phyloP scores from a whole-genome alignment of 768 basidiomycete genomes.

The Suillus subluteus region DNA sequence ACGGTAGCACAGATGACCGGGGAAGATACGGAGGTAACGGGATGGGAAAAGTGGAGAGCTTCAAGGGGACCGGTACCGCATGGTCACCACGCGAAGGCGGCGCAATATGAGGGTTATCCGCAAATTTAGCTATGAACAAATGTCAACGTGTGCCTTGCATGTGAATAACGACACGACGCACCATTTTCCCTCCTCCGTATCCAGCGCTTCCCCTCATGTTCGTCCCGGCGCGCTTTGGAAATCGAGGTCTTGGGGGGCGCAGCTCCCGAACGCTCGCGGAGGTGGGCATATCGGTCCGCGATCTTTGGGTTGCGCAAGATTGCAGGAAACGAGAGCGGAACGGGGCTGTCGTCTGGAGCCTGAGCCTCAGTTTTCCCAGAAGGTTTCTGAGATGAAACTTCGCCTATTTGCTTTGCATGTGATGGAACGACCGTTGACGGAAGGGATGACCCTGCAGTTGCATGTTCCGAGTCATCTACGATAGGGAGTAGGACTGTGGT shows the following conservation, averaged over 20 bases:
- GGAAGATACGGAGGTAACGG: conserved; percentile 75
- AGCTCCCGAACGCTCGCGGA: conserved; percentile 33
- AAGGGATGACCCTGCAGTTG: background rate
- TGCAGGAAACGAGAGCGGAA: conserved; percentile 74
- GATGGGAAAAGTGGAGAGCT: conserved; percentile 68
- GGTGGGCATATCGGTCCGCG: conserved; percentile 55
- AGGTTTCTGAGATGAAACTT: background rate
- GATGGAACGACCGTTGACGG: background rate
- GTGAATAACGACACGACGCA: conserved; percentile 34
- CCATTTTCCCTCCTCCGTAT: conserved; percentile 77
- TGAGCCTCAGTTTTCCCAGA: background rate
- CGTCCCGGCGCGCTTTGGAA: conserved; percentile 53
- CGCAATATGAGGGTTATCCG: conserved; percentile 73
- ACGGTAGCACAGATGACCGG: conserved; percentile 58
- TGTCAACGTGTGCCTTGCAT: conserved; percentile 11
- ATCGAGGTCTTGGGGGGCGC: conserved; percentile 20
- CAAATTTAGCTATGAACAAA: conserved; percentile 59
- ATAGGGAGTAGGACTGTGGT: background rate
- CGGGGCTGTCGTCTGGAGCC: conserved; percentile 25
- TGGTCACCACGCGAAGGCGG: conserved; percentile 64
- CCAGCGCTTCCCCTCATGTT: conserved; percentile 81
- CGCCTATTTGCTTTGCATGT: background rate
- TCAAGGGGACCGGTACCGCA: conserved; percentile 43
- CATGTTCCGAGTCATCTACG: background rate
- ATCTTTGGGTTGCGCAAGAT: conserved; percentile 64